Evolutionary conservation across 2,329 filamentous ascomycete genomes (phyloP).

Genomic region (Xylariomycetidae sp.): DNA sequence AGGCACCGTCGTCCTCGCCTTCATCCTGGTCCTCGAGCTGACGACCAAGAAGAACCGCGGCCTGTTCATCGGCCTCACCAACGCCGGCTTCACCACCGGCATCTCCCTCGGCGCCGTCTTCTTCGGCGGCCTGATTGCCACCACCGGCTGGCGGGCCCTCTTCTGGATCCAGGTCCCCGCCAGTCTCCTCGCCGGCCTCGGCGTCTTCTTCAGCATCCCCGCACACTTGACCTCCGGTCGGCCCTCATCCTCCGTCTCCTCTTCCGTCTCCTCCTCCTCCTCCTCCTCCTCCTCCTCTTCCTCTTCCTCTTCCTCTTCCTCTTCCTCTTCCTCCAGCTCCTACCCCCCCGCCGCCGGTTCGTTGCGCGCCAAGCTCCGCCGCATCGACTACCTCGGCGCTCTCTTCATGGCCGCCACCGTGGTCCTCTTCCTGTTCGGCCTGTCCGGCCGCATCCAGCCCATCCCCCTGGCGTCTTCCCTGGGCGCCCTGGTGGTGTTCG

Average conservation of each 20-base stretch:
- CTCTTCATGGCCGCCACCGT: slow-evolving; percentile 59
- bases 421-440: slow-evolving; percentile 64
- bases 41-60: slow-evolving; percentile 62
- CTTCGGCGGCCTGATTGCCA: slow-evolving; percentile 57
- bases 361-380: slow-evolving; percentile 48
- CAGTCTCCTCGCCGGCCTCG: slow-evolving; percentile 52
- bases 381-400: slow-evolving; percentile 71
- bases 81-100: slow-evolving; percentile 65
- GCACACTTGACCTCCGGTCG: slow-evolving; percentile 23
- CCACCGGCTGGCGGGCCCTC: slow-evolving; percentile 70
- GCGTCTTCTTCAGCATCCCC: slow-evolving; percentile 62
- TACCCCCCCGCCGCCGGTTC: slow-evolving; percentile 31
- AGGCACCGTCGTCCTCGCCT: slow-evolving; percentile 63
- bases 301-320: no score
- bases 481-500: slow-evolving; percentile 44
- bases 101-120: slow-evolving; percentile 66
- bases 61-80: slow-evolving; percentile 67
- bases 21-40: slow-evolving; percentile 73
- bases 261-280: no score
- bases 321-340: no score
- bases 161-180: slow-evolving; percentile 69
- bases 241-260: slow-evolving; percentile 32
- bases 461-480: slow-evolving; percentile 56
- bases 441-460: slow-evolving; percentile 57
- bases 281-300: no score